These are phyloP conservation scores for Monosporascus sp. DNA, from an alignment of 2,329 filamentous ascomycete genomes.

Conservation along the genomic window DNA sequence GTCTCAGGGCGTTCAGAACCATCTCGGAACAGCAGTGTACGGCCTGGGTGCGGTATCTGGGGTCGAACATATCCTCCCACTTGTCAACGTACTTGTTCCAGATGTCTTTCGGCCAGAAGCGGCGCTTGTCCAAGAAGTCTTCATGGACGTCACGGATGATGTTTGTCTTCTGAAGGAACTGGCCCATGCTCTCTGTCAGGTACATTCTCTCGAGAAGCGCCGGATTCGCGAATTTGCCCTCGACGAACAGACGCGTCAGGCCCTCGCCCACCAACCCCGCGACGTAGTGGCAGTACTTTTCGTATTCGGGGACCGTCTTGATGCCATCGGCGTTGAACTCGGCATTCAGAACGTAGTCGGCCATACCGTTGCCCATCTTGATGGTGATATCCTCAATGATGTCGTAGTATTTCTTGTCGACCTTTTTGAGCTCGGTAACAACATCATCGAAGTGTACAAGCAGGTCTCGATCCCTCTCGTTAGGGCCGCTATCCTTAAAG, in stretches of 20 bases:
- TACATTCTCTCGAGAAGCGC: slow-evolving; percentile 72
- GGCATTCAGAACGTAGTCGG: slow-evolving; percentile 83
- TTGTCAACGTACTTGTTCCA: slow-evolving; percentile 92
- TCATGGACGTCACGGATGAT: slow-evolving; percentile 95
- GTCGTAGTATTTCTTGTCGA: slow-evolving; percentile 76
- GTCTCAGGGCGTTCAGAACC: slow-evolving; percentile 82
- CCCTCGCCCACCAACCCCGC: slow-evolving; percentile 98
- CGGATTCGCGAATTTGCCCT: slow-evolving; percentile 79
- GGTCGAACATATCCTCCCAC: slow-evolving; percentile 86
- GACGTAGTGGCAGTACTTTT: slow-evolving; percentile 96
- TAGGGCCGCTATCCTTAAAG: slow-evolving; percentile 75
- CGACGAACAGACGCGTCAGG: slow-evolving; percentile 82
- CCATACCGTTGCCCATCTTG: slow-evolving; percentile 98
- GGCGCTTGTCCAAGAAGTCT: slow-evolving; percentile 78
- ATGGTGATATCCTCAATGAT: slow-evolving; percentile 91
- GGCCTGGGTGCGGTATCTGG: slow-evolving; percentile 69
- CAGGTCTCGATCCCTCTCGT: slow-evolving; percentile 91
- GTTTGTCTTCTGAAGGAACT: slow-evolving; percentile 97
- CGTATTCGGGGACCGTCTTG: slow-evolving; percentile 80
- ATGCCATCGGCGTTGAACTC: slow-evolving; percentile 70
- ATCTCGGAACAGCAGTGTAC: slow-evolving; percentile 87
- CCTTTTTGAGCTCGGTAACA: slow-evolving; percentile 77
- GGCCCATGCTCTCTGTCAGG: slow-evolving; percentile 91
- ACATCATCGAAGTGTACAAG: slow-evolving; percentile 89
- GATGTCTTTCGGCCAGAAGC: slow-evolving; percentile 94